These are phyloP conservation scores for Cercospora sesami DNA, from an alignment of 2,329 filamentous ascomycete species.

Conservation along the genomic window DNA sequence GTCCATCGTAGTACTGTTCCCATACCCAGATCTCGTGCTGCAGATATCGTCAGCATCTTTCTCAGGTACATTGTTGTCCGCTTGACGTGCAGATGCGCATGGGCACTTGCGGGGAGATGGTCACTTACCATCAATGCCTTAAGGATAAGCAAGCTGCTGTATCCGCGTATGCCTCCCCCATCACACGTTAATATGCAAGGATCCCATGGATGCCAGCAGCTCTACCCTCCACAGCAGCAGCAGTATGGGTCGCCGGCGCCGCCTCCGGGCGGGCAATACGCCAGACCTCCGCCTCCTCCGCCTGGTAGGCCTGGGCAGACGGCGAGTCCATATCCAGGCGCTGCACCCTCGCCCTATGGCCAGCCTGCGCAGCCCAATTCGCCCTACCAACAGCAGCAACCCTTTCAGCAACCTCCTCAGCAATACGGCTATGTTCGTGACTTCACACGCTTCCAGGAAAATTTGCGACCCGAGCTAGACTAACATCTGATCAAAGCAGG, in stretches of 20 bases:
- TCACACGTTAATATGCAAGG: conserved; percentile 51
- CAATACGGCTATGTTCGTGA: conserved; percentile 38
- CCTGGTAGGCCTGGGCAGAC: conserved; percentile 27
- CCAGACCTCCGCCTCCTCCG: conserved; percentile 42
- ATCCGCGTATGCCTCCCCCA: conserved; percentile 54
- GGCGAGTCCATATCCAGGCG: conserved; percentile 29
- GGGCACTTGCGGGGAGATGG: not conserved
- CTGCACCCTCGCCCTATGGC: conserved; percentile 29
- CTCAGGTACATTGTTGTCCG: too few relatives aligned
- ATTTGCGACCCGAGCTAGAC: conserved; percentile 8
- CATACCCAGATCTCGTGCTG: conserved; percentile 47
- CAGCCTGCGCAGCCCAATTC: conserved; percentile 26
- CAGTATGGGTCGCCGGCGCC: conserved; percentile 39
- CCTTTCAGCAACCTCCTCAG: conserved; percentile 32
- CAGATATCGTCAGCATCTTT: not conserved
- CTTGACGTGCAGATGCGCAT: not conserved
- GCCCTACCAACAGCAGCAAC: conserved; percentile 32
- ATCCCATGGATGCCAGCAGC: conserved; percentile 53
- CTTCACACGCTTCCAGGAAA: not conserved
- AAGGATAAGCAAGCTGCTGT: conserved; percentile 52
- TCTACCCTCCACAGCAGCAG: too few relatives aligned
- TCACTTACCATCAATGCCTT: conserved; percentile 45
- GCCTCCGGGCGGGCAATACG: conserved; percentile 38
- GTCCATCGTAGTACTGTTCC: conserved; percentile 43
- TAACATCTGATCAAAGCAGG: conserved; percentile 27